These are phyloP conservation scores for Syzygium syzygioides DNA, from an alignment of 441 rosid species.

Conservation along the genomic window DNA sequence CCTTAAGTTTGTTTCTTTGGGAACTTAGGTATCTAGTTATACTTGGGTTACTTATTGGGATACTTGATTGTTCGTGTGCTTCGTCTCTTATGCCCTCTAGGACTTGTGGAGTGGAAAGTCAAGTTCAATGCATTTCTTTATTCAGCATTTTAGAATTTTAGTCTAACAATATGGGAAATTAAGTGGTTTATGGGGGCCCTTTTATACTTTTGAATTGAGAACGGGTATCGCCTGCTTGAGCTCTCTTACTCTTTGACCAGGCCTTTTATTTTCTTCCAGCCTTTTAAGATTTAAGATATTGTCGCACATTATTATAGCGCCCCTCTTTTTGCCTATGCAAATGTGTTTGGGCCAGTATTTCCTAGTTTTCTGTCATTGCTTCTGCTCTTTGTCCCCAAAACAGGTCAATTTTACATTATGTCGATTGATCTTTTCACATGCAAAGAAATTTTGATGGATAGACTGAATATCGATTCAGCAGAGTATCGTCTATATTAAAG, in stretches of 20 bases:
- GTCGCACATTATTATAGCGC: neutral
- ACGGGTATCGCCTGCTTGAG: neutral
- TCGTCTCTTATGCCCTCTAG: neutral
- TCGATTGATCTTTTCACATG: neutral
- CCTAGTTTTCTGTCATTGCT: neutral
- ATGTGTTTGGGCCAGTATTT: neutral
- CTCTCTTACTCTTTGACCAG: neutral
- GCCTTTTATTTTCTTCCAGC: neutral
- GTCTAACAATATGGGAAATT: neutral
- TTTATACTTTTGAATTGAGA: neutral
- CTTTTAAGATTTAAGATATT: neutral
- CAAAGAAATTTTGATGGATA: neutral
- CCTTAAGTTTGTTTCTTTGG: neutral
- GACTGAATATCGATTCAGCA: neutral
- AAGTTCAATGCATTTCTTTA: neutral
- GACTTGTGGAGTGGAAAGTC: neutral
- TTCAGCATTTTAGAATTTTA: neutral
- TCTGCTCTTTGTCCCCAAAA: neutral
- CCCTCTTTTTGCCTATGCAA: neutral
- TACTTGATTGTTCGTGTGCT: neutral
- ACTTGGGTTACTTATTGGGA: neutral
- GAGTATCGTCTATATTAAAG: neutral
- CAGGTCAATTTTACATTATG: neutral
- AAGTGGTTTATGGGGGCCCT: neutral
- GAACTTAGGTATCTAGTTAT: neutral